phyloP scores from a whole-genome alignment of 345 rosid genomes.

The Salix viminalis region DNA sequence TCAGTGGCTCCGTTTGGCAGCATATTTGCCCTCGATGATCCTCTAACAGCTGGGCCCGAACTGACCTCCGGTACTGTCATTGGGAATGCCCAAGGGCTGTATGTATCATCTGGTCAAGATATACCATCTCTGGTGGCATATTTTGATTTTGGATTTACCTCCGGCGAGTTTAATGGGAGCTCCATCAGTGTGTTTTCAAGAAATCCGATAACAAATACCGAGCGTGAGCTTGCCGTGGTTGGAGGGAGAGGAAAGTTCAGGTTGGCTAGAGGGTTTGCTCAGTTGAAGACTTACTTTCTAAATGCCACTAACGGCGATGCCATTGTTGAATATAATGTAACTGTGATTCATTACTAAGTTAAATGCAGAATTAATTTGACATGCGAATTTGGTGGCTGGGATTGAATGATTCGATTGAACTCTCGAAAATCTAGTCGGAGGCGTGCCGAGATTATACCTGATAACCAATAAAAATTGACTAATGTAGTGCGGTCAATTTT shows the following conservation, averaged over 20 bases:
- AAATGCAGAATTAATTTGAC: too few species aligned
- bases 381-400: not conserved
- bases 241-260: slow-evolving; percentile 3
- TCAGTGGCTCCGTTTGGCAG: slow-evolving; percentile 28
- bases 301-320: slow-evolving; percentile 30
- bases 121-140: slow-evolving; percentile 26
- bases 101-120: slow-evolving; percentile 27
- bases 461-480: too few species aligned
- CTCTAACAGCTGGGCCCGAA: slow-evolving; percentile 37
- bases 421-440: not conserved
- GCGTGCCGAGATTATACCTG: not conserved
- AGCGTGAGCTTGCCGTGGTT: slow-evolving; percentile 3
- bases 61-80: slow-evolving; percentile 18
- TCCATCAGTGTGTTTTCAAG: slow-evolving; percentile 40
- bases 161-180: slow-evolving; percentile 40
- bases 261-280: not conserved
- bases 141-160: slow-evolving; percentile 38
- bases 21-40: slow-evolving; percentile 42
- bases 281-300: not conserved
- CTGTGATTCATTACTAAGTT: slow-evolving; percentile 26
- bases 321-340: slow-evolving; percentile 34
- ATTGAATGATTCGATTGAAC: not conserved
- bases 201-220: not conserved
- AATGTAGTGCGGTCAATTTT: too few species aligned
- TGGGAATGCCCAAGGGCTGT: slow-evolving; percentile 44